Conservation (phyloP, 2,329 filamentous ascomycete genomes). For the Trichoderma hamatum region DNA sequence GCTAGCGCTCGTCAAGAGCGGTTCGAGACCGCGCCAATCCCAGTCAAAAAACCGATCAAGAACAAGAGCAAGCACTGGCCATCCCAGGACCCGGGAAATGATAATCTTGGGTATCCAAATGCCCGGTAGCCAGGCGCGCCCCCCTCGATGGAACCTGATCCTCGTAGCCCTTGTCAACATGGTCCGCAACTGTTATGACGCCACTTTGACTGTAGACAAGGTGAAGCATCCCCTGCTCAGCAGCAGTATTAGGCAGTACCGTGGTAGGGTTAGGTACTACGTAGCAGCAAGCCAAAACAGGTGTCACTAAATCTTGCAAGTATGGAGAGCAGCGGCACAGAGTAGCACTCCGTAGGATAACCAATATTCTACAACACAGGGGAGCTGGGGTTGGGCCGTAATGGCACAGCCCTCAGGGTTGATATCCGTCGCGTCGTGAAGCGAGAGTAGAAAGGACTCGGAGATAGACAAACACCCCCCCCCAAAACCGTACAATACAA, state of each 20-base stretch:
- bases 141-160: background rate
- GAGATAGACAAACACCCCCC: background rate
- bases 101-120: background rate
- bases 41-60: background rate
- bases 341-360: background rate
- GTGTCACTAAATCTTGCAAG: background rate
- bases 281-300: background rate
- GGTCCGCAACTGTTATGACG: background rate
- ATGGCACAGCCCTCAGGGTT: background rate
- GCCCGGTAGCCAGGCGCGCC: background rate
- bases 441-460: background rate
- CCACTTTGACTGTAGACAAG: background rate
- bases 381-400: background rate
- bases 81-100: background rate
- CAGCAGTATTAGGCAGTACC: background rate
- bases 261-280: background rate
- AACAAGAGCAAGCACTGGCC: conserved; percentile 1
- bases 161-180: background rate
- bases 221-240: background rate
- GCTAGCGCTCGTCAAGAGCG: conserved; percentile 1
- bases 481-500: background rate
- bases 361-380: background rate
- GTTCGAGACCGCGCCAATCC: conserved; percentile 9
- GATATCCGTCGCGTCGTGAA: background rate
- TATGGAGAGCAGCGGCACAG: background rate